Evolutionary conservation across 106 monocot species (phyloP), one percentile per base, ranked within the genome.

Genomic region (Hemerocallis citrina): DNA sequence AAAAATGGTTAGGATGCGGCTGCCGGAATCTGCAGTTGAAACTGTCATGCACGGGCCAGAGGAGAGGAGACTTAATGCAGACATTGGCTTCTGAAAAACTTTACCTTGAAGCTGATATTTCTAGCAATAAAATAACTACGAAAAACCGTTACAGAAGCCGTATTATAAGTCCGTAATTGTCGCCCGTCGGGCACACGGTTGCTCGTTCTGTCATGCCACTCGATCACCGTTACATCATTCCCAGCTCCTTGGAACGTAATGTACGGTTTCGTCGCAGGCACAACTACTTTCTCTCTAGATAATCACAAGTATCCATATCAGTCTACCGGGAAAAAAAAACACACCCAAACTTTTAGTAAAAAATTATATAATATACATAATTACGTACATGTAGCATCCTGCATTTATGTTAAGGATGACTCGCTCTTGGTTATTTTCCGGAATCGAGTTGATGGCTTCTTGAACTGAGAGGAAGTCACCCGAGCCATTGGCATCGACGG

Each of bases 101-200:
- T 88, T 67, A 94, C 94, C 89, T 89, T 94, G 78, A 94, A 94
- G 77, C 85, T 89, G 49, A 94, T 94, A 54, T 94, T 94, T 49
- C 71, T 94, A 83, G 93, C 93, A 75, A 31, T 80, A 77, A 89
- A 94, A 83, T 86, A 69, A 54, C 77, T 85, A 85, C 85, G 71
- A 70, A 86, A 74, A 66, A 94, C 83, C 65, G 89, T 85, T 73
- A 94, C 93, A 63, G 93, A 94, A 6, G 93, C 93, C 14, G 89
- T 85, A 36, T 94, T 79, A 45, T 94, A 94, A 24, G 93, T 94
- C 52, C 93, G 69, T 8, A 94, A 83, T 70, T 80, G 93, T 61
- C 86, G 93, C 34, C 93, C 93, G 64, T 86, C 70, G 16, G 93
- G 89, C 4, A 89, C 93, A 5, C 67, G 68, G 71, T 94, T 89